These are phyloP conservation scores for Ogataea ramenticola DNA, from an alignment of 805 yeast genomes.

Conservation along the genomic window DNA sequence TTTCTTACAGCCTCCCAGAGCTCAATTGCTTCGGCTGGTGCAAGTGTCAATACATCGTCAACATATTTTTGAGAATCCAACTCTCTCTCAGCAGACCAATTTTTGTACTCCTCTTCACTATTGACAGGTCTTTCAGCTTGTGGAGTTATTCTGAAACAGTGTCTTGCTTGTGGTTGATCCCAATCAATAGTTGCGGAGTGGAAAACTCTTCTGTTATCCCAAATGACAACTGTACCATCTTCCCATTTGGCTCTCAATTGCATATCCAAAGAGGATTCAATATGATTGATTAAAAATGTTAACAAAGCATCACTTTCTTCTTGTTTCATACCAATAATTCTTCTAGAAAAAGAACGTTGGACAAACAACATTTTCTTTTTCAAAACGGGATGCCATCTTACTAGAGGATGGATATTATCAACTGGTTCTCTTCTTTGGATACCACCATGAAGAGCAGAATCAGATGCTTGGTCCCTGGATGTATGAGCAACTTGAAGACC, in stretches of 20 bases:
- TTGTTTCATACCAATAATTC: conserved; percentile 63
- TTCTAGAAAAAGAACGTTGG: conserved; percentile 55
- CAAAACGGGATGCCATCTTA: conserved; percentile 68
- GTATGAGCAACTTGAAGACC: conserved; percentile 66
- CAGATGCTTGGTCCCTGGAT: conserved; percentile 61
- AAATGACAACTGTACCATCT: conserved; percentile 60
- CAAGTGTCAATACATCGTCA: conserved; percentile 9
- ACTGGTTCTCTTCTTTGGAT: conserved; percentile 60
- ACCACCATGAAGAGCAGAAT: conserved; percentile 49
- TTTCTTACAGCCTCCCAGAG: background rate
- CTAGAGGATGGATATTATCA: conserved; percentile 59
- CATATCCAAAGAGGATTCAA: conserved; percentile 47
- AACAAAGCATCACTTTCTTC: conserved; percentile 63
- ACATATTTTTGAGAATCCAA: conserved; percentile 9
- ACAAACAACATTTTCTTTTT: conserved; percentile 51
- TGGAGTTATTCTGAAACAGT: conserved; percentile 67
- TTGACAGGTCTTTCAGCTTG: conserved; percentile 61
- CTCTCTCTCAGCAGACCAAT: conserved; percentile 25
- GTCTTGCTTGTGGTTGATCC: conserved; percentile 60
- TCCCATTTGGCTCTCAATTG: conserved; percentile 69
- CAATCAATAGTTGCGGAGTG: conserved; percentile 71
- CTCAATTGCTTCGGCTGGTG: conserved; percentile 6
- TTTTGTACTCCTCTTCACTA: conserved; percentile 22
- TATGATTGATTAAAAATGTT: conserved; percentile 46
- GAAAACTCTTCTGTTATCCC: conserved; percentile 71